phyloP scores from a whole-genome alignment of 1,284 basidiomycete species.

The Porphyrellus sp. region DNA sequence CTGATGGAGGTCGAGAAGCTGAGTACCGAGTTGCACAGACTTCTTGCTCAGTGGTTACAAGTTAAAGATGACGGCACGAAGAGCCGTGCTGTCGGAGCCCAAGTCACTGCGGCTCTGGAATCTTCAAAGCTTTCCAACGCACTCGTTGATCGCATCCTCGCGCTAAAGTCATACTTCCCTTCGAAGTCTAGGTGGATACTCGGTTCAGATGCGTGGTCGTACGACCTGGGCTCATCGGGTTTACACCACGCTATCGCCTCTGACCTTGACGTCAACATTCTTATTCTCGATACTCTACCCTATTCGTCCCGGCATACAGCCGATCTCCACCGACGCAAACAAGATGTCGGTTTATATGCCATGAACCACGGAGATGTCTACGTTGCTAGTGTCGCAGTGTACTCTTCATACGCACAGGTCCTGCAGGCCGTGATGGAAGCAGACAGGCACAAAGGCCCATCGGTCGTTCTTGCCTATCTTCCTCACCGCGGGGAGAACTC shows the following conservation, averaged over 20 bases:
- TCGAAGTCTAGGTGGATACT: constrained; percentile 89
- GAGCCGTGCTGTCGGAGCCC: constrained; percentile 58
- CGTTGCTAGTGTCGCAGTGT: constrained; percentile 93
- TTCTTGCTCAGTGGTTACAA: constrained; percentile 75
- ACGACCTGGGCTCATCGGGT: constrained; percentile 95
- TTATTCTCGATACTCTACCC: constrained; percentile 92
- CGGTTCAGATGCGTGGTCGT: constrained; percentile 96
- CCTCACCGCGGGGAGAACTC: constrained; percentile 80
- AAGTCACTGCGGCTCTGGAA: constrained; percentile 58
- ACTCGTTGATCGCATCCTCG: constrained; percentile 55
- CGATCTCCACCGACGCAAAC: constrained; percentile 78
- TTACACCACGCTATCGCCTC: constrained; percentile 93
- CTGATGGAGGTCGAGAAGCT: constrained; percentile 51
- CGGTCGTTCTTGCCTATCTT: constrained; percentile 91
- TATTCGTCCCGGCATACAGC: constrained; percentile 73
- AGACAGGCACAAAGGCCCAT: constrained; percentile 86
- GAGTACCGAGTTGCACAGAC: constrained; percentile 60
- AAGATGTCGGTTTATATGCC: constrained; percentile 93
- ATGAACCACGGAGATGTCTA: constrained; percentile 99
- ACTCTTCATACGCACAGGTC: constrained; percentile 93
- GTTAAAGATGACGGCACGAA: constrained; percentile 59
- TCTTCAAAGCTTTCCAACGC: constrained; percentile 41
- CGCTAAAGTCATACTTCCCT: constrained; percentile 60
- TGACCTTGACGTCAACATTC: constrained; percentile 89
- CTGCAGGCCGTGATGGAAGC: constrained; percentile 92